Percentiles rank a stretch among this genome's conserved stretches.
These are phyloP conservation scores for Trichosanthes cucumerina DNA, from an alignment of 306 rosid species.

Conservation along the genomic window DNA sequence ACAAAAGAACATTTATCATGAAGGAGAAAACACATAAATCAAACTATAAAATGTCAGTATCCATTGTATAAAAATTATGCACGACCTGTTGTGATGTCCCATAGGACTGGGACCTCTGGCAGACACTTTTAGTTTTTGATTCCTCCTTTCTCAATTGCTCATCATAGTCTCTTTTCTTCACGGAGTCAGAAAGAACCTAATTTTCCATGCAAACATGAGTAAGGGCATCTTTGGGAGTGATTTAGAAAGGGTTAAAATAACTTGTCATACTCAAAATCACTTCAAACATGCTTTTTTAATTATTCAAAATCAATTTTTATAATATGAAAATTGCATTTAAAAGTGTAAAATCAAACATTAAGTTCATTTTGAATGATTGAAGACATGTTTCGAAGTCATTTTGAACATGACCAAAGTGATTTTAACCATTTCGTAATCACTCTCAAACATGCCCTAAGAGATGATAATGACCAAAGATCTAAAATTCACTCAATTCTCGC, in stretches of 20 bases:
- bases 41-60: neutral
- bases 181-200: constrained; percentile 85
- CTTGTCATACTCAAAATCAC: too few species aligned
- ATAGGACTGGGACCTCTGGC: constrained; percentile 69
- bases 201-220: constrained; percentile 13
- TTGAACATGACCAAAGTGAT: too few species aligned
- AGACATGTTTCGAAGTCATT: too few species aligned
- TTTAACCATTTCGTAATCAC: too few species aligned
- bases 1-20: neutral
- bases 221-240: too few species aligned
- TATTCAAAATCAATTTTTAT: too few species aligned
- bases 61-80: neutral
- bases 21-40: neutral
- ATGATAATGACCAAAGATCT: neutral
- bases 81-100: constrained; percentile 60
- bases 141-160: constrained; percentile 93
- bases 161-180: constrained; percentile 84
- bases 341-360: too few species aligned
- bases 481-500: neutral
- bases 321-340: too few species aligned
- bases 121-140: constrained; percentile 72
- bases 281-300: too few species aligned
- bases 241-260: too few species aligned
- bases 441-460: neutral
- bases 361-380: too few species aligned